Evolutionary conservation across 768 basidiomycete species (phyloP).

Genomic region (Phylloporus arenicola): DNA sequence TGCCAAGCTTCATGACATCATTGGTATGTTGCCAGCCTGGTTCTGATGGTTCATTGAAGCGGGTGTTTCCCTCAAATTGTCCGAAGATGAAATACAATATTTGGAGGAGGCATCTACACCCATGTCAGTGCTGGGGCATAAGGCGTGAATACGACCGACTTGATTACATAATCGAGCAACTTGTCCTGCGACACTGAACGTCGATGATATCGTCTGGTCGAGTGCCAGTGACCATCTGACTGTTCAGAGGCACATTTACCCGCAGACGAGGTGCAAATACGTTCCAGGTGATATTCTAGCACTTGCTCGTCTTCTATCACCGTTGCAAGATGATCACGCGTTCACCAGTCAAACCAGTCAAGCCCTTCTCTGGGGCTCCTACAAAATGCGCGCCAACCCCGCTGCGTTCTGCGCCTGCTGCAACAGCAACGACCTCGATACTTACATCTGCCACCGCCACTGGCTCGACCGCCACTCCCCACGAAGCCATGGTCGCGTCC

Average conservation of each 20-base stretch:
- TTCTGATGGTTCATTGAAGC: constrained; percentile 17
- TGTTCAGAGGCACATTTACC: constrained; percentile 3
- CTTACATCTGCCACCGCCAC: constrained; percentile 26
- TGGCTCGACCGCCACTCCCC: constrained; percentile 29
- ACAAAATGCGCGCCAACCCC: constrained; percentile 19
- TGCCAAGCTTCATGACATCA: constrained; percentile 39
- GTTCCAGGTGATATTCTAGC: neutral
- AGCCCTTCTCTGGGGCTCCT: constrained; percentile 5
- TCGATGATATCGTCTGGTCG: constrained; percentile 11
- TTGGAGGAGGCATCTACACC: constrained; percentile 44
- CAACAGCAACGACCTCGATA: constrained; percentile 22
- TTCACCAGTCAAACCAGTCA: constrained; percentile 23
- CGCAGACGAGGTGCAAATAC: neutral
- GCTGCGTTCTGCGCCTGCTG: constrained; percentile 14
- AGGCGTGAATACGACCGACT: too few relatives aligned
- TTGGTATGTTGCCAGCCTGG: constrained; percentile 24
- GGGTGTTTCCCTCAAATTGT: constrained; percentile 39
- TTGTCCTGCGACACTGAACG: neutral
- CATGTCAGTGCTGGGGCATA: constrained; percentile 36
- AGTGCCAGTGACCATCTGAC: neutral
- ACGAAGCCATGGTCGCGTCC: constrained; percentile 50
- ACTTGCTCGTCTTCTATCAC: neutral
- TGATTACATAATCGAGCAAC: constrained; percentile 15
- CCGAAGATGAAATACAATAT: constrained; percentile 43
- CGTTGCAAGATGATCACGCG: constrained; percentile 23